Evolutionary conservation across 2,329 filamentous ascomycete species (phyloP), one percentile per base, ranked within the genome.

Genomic region (Colletotrichum truncatum): DNA sequence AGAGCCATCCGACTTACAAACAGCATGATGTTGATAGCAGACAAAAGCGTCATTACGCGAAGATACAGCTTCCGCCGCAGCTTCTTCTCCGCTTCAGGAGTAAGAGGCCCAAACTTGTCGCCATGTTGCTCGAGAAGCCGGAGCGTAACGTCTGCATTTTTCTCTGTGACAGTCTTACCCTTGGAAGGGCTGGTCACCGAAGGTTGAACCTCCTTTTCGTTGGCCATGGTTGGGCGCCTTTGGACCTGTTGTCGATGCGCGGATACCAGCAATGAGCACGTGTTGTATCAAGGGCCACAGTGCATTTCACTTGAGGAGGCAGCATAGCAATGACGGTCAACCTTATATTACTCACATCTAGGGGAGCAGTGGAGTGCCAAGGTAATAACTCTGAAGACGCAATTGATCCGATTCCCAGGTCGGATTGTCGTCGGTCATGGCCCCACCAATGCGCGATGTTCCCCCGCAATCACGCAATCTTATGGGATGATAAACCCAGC

Each of bases 91-190:
- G 68, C 66, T 54, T 79, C 73, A 0, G 74, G 69, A 0, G 74
- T 75, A 16, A 79, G 51, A n/a, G 71, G 70, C 3, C 69, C 73
- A 21, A 78, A 70, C 1, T 73, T 62, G 43, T 74, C 67, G 3
- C 73, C 76, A 67, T 78, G 73, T 8, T 76, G 65, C 61, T 80
- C 74, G 12, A 80, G 67, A 4, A 80, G 58, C 0, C 72, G 71
- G 7, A 79, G 62, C 2, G 77, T 79, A n/a, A 74, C 75, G 61
- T 79, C 77, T 14, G 77, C 77, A 54, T 76, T 74, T 51, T 75
- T 73, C 49, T 66, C 64, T 12, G 39, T 32, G 9, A 69, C 66
- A 0, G 61, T 65, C 45, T 55, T 65, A 11, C 43, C 61, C 23
- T 65, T 65, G 10, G 43, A 34, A 6, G 41, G 14, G 16, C 28